Percentiles rank a stretch among this genome's conserved stretches.
Evolutionary conservation across 305 asterid genomes (phyloP).

Genomic region (Lippia alba): DNA sequence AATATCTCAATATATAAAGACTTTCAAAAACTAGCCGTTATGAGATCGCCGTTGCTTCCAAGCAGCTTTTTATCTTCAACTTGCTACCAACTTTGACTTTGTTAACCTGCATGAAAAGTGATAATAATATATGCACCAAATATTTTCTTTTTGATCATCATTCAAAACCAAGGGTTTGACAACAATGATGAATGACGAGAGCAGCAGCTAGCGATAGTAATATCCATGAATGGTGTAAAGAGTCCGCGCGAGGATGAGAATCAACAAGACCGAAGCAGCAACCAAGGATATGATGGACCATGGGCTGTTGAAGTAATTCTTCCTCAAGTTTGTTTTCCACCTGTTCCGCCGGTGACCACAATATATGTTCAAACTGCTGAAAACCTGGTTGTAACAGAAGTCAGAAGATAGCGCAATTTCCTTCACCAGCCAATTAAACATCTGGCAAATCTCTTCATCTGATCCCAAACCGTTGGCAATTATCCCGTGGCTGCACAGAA

Average conservation of each 20-base stretch:
- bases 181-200: too few species aligned
- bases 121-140: too few species aligned
- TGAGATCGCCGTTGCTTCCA: too few species aligned
- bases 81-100: too few species aligned
- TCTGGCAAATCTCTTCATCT: constrained; percentile 7
- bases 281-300: constrained; percentile 17
- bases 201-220: too few species aligned
- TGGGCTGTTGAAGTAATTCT: constrained; percentile 21
- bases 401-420: background rate
- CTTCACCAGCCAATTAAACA: constrained; percentile 27
- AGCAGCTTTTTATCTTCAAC: too few species aligned
- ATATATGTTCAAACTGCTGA: constrained; percentile 2
- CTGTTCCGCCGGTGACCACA: constrained; percentile 3
- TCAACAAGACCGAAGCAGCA: background rate
- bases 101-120: too few species aligned
- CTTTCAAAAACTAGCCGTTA: too few species aligned
- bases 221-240: too few species aligned
- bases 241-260: constrained; percentile 9
- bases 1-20: too few species aligned
- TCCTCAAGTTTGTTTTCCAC: constrained; percentile 5
- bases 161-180: too few species aligned
- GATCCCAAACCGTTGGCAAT: constrained; percentile 25
- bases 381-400: constrained; percentile 18
- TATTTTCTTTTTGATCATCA: too few species aligned
- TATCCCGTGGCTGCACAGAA: constrained; percentile 26